Conservation (phyloP, 2,329 filamentous ascomycete genomes). For the Neopestalotiopsis rosae region DNA sequence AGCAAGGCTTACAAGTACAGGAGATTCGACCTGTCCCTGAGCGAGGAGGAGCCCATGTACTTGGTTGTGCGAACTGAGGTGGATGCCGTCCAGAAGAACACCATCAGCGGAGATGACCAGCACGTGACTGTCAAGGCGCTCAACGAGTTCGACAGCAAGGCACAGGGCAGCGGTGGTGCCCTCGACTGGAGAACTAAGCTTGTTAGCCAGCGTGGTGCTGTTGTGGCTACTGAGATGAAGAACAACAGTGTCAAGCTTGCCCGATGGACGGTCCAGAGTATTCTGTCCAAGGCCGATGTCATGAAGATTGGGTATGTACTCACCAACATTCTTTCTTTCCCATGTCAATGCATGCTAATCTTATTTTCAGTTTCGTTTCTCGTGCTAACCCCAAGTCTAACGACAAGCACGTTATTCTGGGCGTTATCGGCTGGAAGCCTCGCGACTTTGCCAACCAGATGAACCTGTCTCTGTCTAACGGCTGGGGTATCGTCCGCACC, state of each 20-base stretch:
- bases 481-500: conserved; percentile 98
- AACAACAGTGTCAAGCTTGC: conserved; percentile 99
- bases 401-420: conserved; percentile 92
- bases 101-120: conserved; percentile 89
- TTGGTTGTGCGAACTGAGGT: conserved; percentile 93
- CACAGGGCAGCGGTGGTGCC: conserved; percentile 90
- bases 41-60: conserved; percentile 92
- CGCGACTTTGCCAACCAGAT: conserved; percentile 97
- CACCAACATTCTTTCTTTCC: neutral
- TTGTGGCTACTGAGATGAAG: conserved; percentile 99
- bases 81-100: conserved; percentile 95
- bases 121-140: conserved; percentile 91
- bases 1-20: conserved; percentile 99
- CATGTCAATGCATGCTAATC: conserved; percentile 26
- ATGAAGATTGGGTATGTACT: conserved; percentile 92
- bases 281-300: conserved; percentile 93
- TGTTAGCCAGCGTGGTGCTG: conserved; percentile 91
- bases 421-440: conserved; percentile 97
- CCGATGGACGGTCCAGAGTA: conserved; percentile 95
- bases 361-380: conserved; percentile 79
- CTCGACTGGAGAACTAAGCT: conserved; percentile 98
- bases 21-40: conserved; percentile 92
- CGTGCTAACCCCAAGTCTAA: conserved; percentile 90
- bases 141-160: conserved; percentile 99
- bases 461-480: conserved; percentile 96